phyloP scores from a whole-genome alignment of 2,329 filamentous ascomycete species.

The Ophiostoma angusticollis region DNA sequence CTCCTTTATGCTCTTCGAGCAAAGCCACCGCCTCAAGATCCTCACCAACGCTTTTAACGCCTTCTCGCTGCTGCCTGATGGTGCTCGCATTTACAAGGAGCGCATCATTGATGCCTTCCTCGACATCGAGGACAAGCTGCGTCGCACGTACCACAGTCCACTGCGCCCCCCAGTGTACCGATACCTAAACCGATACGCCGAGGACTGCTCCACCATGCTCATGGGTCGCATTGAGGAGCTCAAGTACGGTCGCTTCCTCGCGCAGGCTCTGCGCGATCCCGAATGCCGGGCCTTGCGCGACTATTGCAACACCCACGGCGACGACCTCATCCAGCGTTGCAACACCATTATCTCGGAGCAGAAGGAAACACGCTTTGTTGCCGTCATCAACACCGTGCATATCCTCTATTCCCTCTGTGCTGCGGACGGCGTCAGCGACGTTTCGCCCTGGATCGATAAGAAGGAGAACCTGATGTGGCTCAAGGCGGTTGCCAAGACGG shows the following conservation, averaged over 20 bases:
- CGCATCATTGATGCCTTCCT: slow-evolving; percentile 82
- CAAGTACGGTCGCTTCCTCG: slow-evolving; percentile 80
- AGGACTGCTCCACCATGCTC: slow-evolving; percentile 74
- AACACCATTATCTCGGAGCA: slow-evolving; percentile 51
- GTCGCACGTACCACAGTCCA: slow-evolving; percentile 79
- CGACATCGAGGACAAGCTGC: slow-evolving; percentile 70
- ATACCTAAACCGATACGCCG: slow-evolving; percentile 85
- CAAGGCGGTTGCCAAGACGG: slow-evolving; percentile 57
- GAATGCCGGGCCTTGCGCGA: slow-evolving; percentile 65
- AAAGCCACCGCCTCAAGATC: slow-evolving; percentile 84
- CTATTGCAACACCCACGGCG: slow-evolving; percentile 59
- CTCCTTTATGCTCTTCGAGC: slow-evolving; percentile 89
- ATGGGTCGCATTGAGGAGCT: slow-evolving; percentile 69
- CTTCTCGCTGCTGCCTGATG: slow-evolving; percentile 86
- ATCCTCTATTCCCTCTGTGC: slow-evolving; percentile 63
- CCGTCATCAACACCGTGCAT: slow-evolving; percentile 78
- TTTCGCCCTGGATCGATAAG: slow-evolving; percentile 64
- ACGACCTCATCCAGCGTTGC: slow-evolving; percentile 56
- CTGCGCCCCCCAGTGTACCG: slow-evolving; percentile 84
- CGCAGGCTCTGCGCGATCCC: slow-evolving; percentile 67
- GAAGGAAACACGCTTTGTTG: slow-evolving; percentile 54
- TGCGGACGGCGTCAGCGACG: slow-evolving; percentile 18
- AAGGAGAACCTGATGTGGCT: slow-evolving; percentile 48
- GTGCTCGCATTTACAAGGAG: slow-evolving; percentile 83
- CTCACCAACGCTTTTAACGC: slow-evolving; percentile 92